Evolutionary conservation across 148 eudicot genomes (phyloP).

Genomic region (Bassia scoparia): DNA sequence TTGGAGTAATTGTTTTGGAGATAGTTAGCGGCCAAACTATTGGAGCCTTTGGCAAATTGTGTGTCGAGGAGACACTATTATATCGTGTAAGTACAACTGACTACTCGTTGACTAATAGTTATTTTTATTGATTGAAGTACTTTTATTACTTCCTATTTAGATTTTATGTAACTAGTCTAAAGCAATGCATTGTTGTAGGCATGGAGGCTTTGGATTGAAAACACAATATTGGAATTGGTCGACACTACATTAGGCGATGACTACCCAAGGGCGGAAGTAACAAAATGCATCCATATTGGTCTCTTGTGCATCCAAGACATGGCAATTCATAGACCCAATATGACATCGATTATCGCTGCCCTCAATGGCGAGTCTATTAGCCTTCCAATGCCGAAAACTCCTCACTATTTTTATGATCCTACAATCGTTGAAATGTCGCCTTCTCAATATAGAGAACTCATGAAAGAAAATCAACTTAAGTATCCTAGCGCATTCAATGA

Average conservation of each 20-base stretch:
- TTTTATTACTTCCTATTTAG: too few relatives aligned
- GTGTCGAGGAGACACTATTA: conserved; percentile 6
- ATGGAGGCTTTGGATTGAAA: conserved; percentile 35
- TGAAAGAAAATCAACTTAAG: too few relatives aligned
- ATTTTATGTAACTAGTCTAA: neutral
- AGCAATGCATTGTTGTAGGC: conserved; percentile 9
- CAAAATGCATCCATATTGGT: conserved; percentile 31
- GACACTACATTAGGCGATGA: conserved; percentile 13
- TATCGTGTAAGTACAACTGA: neutral
- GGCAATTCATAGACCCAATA: conserved; percentile 22
- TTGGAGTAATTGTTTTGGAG: conserved; percentile 35
- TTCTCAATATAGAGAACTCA: too few relatives aligned
- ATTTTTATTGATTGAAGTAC: too few relatives aligned
- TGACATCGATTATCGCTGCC: neutral
- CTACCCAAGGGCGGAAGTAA: conserved; percentile 11
- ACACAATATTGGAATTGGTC: neutral
- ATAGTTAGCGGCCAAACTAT: conserved; percentile 31
- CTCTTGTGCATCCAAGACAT: conserved; percentile 35
- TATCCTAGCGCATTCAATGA: too few relatives aligned
- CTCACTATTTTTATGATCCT: too few relatives aligned
- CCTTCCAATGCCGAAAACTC: too few relatives aligned
- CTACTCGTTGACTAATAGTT: too few relatives aligned
- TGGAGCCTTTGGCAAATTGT: conserved; percentile 14
- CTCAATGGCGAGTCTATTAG: too few relatives aligned
- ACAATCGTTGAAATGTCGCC: too few relatives aligned